Percentiles rank a stretch among this genome's conserved stretches.
phyloP scores from a whole-genome alignment of 345 rosid species.

The Syzygium aqueum region DNA sequence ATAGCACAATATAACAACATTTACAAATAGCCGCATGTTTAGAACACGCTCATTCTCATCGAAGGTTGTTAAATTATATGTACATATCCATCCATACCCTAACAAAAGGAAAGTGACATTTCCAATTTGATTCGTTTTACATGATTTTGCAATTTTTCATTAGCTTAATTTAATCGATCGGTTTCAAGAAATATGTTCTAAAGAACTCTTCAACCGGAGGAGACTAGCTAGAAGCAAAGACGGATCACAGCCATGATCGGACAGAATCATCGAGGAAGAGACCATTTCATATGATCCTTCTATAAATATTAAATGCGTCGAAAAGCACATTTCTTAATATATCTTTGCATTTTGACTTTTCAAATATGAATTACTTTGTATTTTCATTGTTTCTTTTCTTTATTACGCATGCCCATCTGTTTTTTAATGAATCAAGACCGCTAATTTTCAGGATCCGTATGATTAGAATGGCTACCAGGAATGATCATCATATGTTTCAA shows the following conservation, averaged over 20 bases:
- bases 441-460: background rate
- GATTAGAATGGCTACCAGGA: background rate
- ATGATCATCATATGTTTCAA: background rate
- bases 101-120: background rate
- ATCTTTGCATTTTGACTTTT: background rate
- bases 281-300: background rate
- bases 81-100: background rate
- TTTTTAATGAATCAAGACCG: background rate
- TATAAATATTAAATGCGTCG: background rate
- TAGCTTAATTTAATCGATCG: background rate
- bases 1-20: background rate
- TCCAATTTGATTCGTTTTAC: background rate
- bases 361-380: background rate
- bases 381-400: background rate
- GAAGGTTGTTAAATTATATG: background rate
- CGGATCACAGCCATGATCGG: background rate
- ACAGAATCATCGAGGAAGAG: background rate
- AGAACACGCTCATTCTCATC: background rate
- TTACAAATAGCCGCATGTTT: background rate
- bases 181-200: background rate
- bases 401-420: background rate
- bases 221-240: background rate
- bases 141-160: background rate
- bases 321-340: background rate
- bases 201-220: background rate